Evolutionary conservation across 2,329 filamentous ascomycete genomes (phyloP), one percentile per base, ranked within the genome.

Genomic region (Orbilia oligospora): DNA sequence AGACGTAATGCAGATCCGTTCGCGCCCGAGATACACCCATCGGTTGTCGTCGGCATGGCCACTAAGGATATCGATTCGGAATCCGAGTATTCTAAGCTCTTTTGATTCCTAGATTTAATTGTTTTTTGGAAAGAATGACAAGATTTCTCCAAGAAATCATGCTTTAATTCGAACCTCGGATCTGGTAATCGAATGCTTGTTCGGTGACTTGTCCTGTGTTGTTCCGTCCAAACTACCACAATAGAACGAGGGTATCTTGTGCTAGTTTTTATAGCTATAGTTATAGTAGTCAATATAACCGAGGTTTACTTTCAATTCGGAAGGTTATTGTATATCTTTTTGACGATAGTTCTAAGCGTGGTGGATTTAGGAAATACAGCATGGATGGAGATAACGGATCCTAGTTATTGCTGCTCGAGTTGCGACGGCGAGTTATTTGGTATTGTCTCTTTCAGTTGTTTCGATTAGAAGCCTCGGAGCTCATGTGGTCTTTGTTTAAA

Each of bases 341-440:
- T 27, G 20, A 44, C 18, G 56, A 44, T 27, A 22, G 8, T 64
- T 10, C 22, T 20, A 36, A 65, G n/a, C 27, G 18, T 30, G 61
- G 33, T 12, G 16, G 3, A 16, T 36, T 49, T 65, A 49, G 41
- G 61, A 65, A 65, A 48, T 36, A 33, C 0, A 46, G 4, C 61
- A 65, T 65, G 61, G 61, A 22, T 65, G 10, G 44, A 20, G 61
- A 65, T 65, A 65, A 49, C 61, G 6, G 5, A 49, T 49, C 61
- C 61, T 65, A 24, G 61, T n/a, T 22, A 41, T 22, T 38, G n/a
- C 10, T 36, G 8, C 16, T 51, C 18, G 41, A 22, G 63, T 56
- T 69, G 65, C 65, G 65, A 69, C 65, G 65, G 65, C 8, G 27
- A 69, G 44, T 69, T 69, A 46, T 69, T 69, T 33, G 65, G 65